Evolutionary conservation across 768 basidiomycete species (phyloP), one percentile per base, ranked within the genome.

Genomic region (Tricholoma hemisulphureum): DNA sequence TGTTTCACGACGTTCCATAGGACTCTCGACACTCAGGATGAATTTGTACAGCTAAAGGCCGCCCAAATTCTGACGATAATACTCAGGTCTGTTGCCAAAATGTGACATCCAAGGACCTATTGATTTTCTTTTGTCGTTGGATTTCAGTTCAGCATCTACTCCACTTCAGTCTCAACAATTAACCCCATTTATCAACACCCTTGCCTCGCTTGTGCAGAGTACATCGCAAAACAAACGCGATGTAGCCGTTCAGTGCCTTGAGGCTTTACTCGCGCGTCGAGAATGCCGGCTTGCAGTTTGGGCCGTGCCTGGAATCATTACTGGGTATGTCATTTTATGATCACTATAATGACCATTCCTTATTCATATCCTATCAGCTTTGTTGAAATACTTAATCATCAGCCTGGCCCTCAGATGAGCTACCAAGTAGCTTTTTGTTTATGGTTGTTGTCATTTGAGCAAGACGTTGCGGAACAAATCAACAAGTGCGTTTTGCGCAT

Each of bases 381-480:
- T 45, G 83, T 95, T 5, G 91, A 95, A 28, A 89, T 92, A 23
- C 77, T 98, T 56, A 88, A 87, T 66, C 79, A 86, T 53, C 90
- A 85, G 60, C 87, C 91, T 14, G 85, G 87, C 20, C 92, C 95
- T 18, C 97, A 99, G 74, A 92, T 96, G 86, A 89, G 85, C 75
- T 99, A 98, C 69, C 95, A 97, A 79, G 86, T 95, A 41, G 85
- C 85, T 23, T 91, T 93, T 69, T 96, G 93, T 70, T 77, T 98
- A 60, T 99, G 97, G 97, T 76, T 98, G 51, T 75, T 98, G 56
- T 91, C 94, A 0, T 99, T 97, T 61, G 94, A 99, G 68, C 80
- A 85, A 65, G 82, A 87, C 34, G 80, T 97, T 28, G 91, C 95
- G 1, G 85, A 90, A 61, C 81, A 91, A 52, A 86, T 98, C 66